phyloP scores from a whole-genome alignment of 805 yeast genomes.

The Saccharomyces cerevisiae region DNA sequence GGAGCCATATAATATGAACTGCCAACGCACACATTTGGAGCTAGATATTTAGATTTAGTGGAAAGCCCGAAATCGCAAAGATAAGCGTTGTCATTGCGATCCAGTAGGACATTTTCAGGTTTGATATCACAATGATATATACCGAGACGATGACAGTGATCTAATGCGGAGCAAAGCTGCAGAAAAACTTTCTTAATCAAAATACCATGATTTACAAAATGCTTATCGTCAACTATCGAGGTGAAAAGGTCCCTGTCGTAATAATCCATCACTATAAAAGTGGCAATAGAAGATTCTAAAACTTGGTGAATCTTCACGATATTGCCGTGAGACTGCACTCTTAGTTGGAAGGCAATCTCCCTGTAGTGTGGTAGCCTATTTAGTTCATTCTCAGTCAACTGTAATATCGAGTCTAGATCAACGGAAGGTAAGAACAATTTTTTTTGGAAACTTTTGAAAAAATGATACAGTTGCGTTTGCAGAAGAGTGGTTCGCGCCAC shows the following conservation, averaged over 20 bases:
- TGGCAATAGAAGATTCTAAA: slow-evolving; percentile 48
- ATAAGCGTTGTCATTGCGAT: slow-evolving; percentile 49
- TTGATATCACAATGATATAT: slow-evolving; percentile 90
- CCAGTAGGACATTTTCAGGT: slow-evolving; percentile 84
- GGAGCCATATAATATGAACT: slow-evolving; percentile 92
- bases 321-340: slow-evolving; percentile 72
- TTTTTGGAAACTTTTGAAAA: slow-evolving; percentile 18
- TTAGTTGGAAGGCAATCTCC: slow-evolving; percentile 67
- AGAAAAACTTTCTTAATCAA: slow-evolving; percentile 50
- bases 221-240: slow-evolving; percentile 68
- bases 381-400: slow-evolving; percentile 32
- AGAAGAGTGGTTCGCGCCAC: slow-evolving; percentile 19
- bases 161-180: slow-evolving; percentile 77
- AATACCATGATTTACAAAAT: slow-evolving; percentile 46
- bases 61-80: slow-evolving; percentile 87
- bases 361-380: slow-evolving; percentile 34
- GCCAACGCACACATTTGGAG: slow-evolving; percentile 74
- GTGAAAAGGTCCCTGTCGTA: slow-evolving; percentile 79
- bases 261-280: slow-evolving; percentile 77
- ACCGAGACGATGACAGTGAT: slow-evolving; percentile 73
- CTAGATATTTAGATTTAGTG: slow-evolving; percentile 46
- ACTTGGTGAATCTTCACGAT: slow-evolving; percentile 70
- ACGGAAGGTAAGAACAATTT: slow-evolving; percentile 19
- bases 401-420: slow-evolving; percentile 20
- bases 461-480: slow-evolving; percentile 23